phyloP scores from a whole-genome alignment of 2,329 filamentous ascomycete species.

The Gaeumannomyces tritici region DNA sequence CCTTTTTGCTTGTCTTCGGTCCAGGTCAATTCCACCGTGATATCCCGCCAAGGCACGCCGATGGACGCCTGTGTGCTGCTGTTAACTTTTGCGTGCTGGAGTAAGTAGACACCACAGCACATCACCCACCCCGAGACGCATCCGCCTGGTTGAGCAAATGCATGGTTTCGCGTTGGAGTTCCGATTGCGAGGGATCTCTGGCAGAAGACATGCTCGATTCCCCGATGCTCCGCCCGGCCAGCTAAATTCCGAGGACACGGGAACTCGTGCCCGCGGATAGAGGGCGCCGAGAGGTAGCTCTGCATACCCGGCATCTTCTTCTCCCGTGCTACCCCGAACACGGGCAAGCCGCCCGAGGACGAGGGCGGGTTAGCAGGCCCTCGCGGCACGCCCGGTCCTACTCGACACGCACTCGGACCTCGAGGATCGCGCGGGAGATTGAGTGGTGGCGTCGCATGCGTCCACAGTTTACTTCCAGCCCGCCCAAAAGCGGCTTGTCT shows the following conservation, averaged over 20 bases:
- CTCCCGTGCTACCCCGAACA: conserved; percentile 14
- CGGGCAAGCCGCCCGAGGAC: no score
- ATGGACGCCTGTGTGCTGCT: no score
- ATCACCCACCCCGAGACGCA: no score
- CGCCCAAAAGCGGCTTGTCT: no score
- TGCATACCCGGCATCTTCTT: conserved; percentile 47
- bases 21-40: no score
- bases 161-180: conserved; percentile 62
- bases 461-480: no score
- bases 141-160: conserved; percentile 37
- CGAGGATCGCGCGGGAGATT: not conserved
- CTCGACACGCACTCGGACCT: not conserved
- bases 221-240: conserved; percentile 46
- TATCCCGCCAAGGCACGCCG: no score
- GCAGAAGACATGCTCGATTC: conserved; percentile 61
- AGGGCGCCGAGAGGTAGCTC: conserved; percentile 42
- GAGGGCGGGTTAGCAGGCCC: no score
- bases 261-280: conserved; percentile 49
- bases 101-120: no score
- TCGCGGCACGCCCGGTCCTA: not conserved
- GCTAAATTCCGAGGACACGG: conserved; percentile 62
- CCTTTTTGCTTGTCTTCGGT: no score
- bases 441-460: no score
- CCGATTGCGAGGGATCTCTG: conserved; percentile 66
- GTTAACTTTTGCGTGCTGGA: no score